Percentiles rank a stretch among this genome's conserved stretches.
Evolutionary conservation across 129 eudicot species (phyloP).

Genomic region (Saposhnikovia divaricata): DNA sequence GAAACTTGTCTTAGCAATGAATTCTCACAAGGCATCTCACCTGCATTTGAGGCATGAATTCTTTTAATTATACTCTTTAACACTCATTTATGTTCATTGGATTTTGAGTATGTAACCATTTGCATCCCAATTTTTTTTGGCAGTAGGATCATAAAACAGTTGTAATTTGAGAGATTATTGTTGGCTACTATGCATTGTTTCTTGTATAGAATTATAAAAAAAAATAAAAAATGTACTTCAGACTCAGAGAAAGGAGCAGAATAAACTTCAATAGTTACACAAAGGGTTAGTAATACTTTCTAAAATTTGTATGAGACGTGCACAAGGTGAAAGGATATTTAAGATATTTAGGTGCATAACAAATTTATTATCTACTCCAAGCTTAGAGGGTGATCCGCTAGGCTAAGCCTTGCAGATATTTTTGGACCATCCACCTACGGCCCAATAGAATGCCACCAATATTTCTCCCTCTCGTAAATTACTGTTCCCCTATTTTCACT

Average conservation of each 20-base stretch:
- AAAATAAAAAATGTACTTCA: not conserved
- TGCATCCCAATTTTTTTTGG: not conserved
- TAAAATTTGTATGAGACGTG: not conserved
- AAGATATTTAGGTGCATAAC: not conserved
- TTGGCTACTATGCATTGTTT: not conserved
- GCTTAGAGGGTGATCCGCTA: not conserved
- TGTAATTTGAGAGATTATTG: not conserved
- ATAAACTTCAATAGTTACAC: not conserved
- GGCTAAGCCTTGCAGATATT: not conserved
- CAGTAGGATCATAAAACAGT: not conserved
- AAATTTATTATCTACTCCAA: not conserved
- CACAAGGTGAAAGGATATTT: not conserved
- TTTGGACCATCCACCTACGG: too few species aligned
- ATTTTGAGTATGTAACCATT: not conserved
- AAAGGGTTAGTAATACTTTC: not conserved
- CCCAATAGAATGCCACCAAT: too few species aligned
- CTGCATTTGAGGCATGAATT: constrained; percentile 30
- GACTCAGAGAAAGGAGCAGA: not conserved
- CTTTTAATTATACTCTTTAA: not conserved
- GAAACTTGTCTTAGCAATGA: constrained; percentile 92
- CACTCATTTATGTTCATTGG: not conserved
- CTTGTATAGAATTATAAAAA: not conserved
- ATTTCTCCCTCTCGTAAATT: too few species aligned
- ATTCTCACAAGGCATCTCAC: constrained; percentile 76
- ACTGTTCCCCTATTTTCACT: too few species aligned